Conservation (phyloP, 805 yeast species). For the Hanseniaspora mollemarum region DNA sequence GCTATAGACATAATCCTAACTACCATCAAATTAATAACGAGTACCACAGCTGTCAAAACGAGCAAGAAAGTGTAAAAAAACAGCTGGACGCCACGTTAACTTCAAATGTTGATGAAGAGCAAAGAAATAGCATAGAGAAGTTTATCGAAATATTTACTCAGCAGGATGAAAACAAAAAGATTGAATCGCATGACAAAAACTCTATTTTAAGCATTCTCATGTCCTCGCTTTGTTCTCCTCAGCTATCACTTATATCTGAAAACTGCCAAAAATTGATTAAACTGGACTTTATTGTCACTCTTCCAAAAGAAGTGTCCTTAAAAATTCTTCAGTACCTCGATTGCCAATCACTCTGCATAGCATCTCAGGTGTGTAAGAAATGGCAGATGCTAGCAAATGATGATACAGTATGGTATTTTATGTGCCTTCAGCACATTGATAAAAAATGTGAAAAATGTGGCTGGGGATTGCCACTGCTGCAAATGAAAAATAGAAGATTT, state of each 20-base stretch:
- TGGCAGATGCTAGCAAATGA: constrained; percentile 92
- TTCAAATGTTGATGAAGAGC: not conserved
- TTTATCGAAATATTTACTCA: constrained; percentile 5
- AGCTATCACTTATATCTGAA: constrained; percentile 70
- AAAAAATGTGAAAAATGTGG: constrained; percentile 96
- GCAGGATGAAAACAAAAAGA: not conserved
- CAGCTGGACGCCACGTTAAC: not conserved
- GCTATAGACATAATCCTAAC: constrained; percentile 91
- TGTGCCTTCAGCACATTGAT: constrained; percentile 97
- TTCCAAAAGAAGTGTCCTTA: constrained; percentile 77
- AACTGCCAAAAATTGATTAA: constrained; percentile 70
- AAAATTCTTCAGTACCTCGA: constrained; percentile 82
- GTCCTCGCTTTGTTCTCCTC: constrained; percentile 90
- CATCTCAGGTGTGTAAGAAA: constrained; percentile 78
- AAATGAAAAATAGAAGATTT: constrained; percentile 58
- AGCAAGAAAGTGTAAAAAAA: not conserved
- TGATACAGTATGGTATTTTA: constrained; percentile 93
- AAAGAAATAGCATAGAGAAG: constrained; percentile 5
- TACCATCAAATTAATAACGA: constrained; percentile 37
- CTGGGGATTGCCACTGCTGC: constrained; percentile 94
- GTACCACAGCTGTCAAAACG: constrained; percentile 19
- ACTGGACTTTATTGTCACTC: constrained; percentile 74
- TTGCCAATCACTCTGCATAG: constrained; percentile 83
- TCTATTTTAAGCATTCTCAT: constrained; percentile 73
- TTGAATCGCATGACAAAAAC: constrained; percentile 42